Conservation (phyloP, 2,329 filamentous ascomycete genomes). For the Penicillium sp. region DNA sequence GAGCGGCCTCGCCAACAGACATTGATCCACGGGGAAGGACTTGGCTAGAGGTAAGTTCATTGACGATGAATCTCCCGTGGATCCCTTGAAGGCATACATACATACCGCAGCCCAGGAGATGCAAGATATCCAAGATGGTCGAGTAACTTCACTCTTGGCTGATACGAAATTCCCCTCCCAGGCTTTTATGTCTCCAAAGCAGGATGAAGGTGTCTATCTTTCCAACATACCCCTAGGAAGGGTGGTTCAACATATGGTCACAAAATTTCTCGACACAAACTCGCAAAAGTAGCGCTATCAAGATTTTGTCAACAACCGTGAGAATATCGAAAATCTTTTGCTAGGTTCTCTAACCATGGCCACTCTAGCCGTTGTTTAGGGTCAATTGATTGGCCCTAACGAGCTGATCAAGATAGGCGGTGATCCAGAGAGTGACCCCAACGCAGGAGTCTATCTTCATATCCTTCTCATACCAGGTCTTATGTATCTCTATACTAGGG, state of each 20-base stretch:
- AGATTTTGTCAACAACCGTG: not conserved
- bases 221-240: not conserved
- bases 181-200: not conserved
- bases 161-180: not conserved
- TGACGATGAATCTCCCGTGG: not conserved
- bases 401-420: not conserved
- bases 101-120: not conserved
- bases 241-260: not conserved
- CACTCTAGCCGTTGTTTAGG: not conserved
- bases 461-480: not conserved
- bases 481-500: not conserved
- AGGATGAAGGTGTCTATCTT: not conserved
- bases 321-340: not conserved
- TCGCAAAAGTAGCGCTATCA: not conserved
- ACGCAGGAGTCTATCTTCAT: not conserved
- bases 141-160: not conserved
- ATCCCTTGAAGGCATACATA: not conserved
- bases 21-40: too few species aligned
- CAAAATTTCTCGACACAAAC: not conserved
- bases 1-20: too few species aligned
- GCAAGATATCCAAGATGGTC: not conserved
- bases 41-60: too few species aligned
- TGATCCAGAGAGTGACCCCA: not conserved
- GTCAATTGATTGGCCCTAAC: not conserved
- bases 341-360: not conserved